Evolutionary conservation across 2,329 filamentous ascomycete genomes (phyloP).

Genomic region (Monilinia fructicola): DNA sequence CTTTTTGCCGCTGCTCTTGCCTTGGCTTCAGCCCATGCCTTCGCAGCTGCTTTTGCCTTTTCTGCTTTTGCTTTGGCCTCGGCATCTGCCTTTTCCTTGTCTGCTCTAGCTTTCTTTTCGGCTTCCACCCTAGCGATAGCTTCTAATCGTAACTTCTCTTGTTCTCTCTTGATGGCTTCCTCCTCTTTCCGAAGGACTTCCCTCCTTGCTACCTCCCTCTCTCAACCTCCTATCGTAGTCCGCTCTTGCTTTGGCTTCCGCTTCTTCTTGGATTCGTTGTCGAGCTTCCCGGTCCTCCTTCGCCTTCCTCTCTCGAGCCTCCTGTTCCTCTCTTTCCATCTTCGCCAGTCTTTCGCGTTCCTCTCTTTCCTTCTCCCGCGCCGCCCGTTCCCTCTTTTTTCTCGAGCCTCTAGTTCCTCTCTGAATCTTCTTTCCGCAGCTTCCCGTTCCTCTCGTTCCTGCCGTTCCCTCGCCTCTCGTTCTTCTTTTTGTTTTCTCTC

Average conservation of each 20-base stretch:
- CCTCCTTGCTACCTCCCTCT: constrained; percentile 38
- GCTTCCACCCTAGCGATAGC: constrained; percentile 31
- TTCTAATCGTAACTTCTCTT: constrained; percentile 37
- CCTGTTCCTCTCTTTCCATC: constrained; percentile 31
- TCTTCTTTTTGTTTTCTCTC: constrained; percentile 43
- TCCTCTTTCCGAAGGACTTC: constrained; percentile 21
- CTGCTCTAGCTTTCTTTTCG: constrained; percentile 24
- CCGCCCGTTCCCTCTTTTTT: constrained; percentile 46
- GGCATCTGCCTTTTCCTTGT: constrained; percentile 1
- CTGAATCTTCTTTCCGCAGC: constrained; percentile 25
- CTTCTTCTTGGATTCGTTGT: constrained; percentile 48
- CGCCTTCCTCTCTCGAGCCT: constrained; percentile 34
- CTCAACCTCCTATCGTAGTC: constrained; percentile 43
- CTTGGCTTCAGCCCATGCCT: constrained; percentile 16
- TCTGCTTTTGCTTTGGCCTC: constrained; percentile 35
- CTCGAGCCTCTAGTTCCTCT: constrained; percentile 30
- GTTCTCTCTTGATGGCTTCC: constrained; percentile 22
- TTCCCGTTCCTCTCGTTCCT: constrained; percentile 43
- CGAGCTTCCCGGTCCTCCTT: constrained; percentile 51
- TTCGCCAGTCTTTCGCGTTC: constrained; percentile 25
- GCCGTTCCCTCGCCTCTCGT: constrained; percentile 56
- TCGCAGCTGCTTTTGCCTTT: constrained; percentile 27
- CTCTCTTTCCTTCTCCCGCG: constrained; percentile 42
- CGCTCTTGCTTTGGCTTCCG: constrained; percentile 49
- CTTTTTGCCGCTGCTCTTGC: constrained; percentile 29